Percentiles rank a stretch among this genome's conserved stretches.
phyloP scores from a whole-genome alignment of 2,329 filamentous ascomycete species.

The Fusarium sp. region DNA sequence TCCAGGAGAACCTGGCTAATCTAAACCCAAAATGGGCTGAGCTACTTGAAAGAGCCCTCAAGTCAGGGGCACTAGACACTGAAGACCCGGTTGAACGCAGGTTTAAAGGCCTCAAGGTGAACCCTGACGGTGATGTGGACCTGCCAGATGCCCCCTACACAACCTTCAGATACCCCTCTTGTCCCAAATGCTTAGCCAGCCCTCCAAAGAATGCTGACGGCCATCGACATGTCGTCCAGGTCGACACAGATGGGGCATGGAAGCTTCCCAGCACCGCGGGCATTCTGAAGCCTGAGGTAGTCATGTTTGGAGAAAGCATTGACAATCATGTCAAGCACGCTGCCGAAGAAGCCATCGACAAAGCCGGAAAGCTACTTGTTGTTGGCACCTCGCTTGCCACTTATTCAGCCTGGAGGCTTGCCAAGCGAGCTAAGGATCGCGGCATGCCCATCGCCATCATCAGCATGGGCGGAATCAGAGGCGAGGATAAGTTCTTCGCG shows the following conservation, averaged over 20 bases:
- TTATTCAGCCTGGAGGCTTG: slow-evolving; percentile 93
- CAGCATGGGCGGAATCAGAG: slow-evolving; percentile 86
- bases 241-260: slow-evolving; percentile 87
- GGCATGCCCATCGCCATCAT: slow-evolving; percentile 89
- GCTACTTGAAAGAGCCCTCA: slow-evolving; percentile 79
- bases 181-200: slow-evolving; percentile 79
- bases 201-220: slow-evolving; percentile 70
- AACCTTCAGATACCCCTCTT: slow-evolving; percentile 91
- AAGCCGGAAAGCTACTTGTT: slow-evolving; percentile 79
- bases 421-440: slow-evolving; percentile 83
- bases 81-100: slow-evolving; percentile 79
- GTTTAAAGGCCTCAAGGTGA: slow-evolving; percentile 79
- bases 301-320: slow-evolving; percentile 97
- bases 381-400: slow-evolving; percentile 93
- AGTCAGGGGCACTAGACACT: slow-evolving; percentile 79
- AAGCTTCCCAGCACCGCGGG: slow-evolving; percentile 74
- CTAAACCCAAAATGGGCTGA: slow-evolving; percentile 89
- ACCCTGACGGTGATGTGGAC: slow-evolving; percentile 96
- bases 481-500: slow-evolving; percentile 79
- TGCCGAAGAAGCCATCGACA: slow-evolving; percentile 84
- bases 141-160: slow-evolving; percentile 87
- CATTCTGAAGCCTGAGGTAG: slow-evolving; percentile 90
- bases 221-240: slow-evolving; percentile 68
- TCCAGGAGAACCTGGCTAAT: slow-evolving; percentile 79
- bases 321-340: slow-evolving; percentile 74